phyloP scores from a whole-genome alignment of 2,329 filamentous ascomycete species.

The Saccharata proteae region DNA sequence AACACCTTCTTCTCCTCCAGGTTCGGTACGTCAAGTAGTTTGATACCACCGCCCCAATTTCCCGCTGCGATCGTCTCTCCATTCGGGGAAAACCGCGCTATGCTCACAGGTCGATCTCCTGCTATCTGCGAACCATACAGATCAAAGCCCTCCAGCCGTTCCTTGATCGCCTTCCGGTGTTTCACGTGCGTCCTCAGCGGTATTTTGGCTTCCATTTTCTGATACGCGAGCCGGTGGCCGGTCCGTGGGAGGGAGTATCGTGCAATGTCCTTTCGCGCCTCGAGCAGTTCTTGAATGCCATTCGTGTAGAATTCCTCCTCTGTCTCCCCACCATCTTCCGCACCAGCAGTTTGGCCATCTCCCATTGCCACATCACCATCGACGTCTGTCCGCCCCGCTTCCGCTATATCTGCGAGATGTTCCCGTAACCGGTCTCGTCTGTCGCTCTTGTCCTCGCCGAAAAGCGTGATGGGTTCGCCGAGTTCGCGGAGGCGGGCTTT shows the following conservation, averaged over 20 bases:
- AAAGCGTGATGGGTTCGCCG: conserved; percentile 88
- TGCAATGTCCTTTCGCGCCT: conserved; percentile 68
- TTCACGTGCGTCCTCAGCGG: conserved; percentile 83
- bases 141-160: conserved; percentile 70
- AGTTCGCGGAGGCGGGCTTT: conserved; percentile 69
- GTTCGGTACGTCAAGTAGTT: conserved; percentile 71
- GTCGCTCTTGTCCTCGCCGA: conserved; percentile 79
- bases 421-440: conserved; percentile 77
- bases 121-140: conserved; percentile 89
- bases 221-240: conserved; percentile 61
- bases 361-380: conserved; percentile 44
- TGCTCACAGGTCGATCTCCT: conserved; percentile 80
- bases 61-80: conserved; percentile 76
- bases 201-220: conserved; percentile 71
- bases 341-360: conserved; percentile 22
- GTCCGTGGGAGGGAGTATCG: conserved; percentile 74
- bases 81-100: conserved; percentile 80
- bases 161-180: conserved; percentile 80
- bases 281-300: conserved; percentile 60
- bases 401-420: conserved; percentile 61
- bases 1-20: conserved; percentile 64
- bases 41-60: conserved; percentile 86
- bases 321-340: conserved; percentile 46
- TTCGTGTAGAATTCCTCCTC: conserved; percentile 87
- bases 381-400: conserved; percentile 40